Base-by-base conservation (phyloP, 2,329 filamentous ascomycete genomes). In the Paracorniculantispora psalliotae region DNA sequence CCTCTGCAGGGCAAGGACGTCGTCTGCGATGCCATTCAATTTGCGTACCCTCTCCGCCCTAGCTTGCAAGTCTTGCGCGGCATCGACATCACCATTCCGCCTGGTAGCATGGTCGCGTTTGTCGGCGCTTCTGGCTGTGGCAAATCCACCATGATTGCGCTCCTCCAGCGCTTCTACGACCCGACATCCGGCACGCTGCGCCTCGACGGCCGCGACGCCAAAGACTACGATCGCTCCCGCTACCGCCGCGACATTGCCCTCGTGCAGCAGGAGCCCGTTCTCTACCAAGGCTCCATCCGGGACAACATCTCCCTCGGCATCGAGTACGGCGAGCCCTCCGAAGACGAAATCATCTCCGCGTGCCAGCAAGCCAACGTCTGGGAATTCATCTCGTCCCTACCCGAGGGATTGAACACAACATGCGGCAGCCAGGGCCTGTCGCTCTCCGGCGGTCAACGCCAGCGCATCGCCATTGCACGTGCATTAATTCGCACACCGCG, bases 381-480 rank as follows among this genome's bases (percentile, higher is more conserved):
- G 64, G 78, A 82, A 15, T 86, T 86, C 59, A 75, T 86, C 30
- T 69, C 73, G 1, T 79, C 78, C 1, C 74, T 86, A 0, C 82
- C 83, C 2, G 73, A 88, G 59, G 84, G 84, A 0, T 85, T 89
- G 57, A 73, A 78, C 1, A 88, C 87, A 0, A 73, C 78, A 1
- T 87, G 88, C 23, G 88, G 88, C 1, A 82, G 87, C 64, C 81
- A 83, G 51, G 88, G 88, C 0, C 81, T 87, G 19, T 85, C 87
- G 60, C 75, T 92, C 1, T 90, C 86, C 1, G 89, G 89, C 25
- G 89, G 89, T 1, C 88, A 92, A 68, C 77, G 87, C 8, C 88
- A 91, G 69, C 83, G 87, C 23, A 81, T 90, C 35, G 87, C 88
- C 9, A 91, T 92, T 62, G 89, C 88, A 0, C 79, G 89, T 8